Evolutionary conservation across 2,329 filamentous ascomycete species (phyloP).

Genomic region (Rutstroemia sp.): DNA sequence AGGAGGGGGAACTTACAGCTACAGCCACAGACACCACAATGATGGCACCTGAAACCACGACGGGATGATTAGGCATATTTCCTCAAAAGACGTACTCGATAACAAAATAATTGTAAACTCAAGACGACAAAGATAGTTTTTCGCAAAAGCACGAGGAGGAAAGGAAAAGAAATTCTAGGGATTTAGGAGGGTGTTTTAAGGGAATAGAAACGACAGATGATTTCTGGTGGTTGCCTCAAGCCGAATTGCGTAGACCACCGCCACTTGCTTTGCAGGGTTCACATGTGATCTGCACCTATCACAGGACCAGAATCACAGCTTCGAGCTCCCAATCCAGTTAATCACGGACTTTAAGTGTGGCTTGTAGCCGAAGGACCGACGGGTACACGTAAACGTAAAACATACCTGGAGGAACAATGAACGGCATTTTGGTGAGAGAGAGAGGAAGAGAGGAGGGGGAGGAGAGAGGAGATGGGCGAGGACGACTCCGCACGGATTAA

Average conservation of each 20-base stretch:
- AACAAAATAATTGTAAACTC: background rate
- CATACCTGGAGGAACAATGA: conserved; percentile 9
- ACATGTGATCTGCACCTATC: conserved; percentile 1
- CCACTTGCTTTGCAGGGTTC: conserved; percentile 11
- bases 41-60: conserved; percentile 27
- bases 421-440: background rate
- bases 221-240: background rate
- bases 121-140: background rate
- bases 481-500: background rate
- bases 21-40: conserved; percentile 28
- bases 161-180: background rate
- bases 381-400: background rate
- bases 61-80: conserved; percentile 28
- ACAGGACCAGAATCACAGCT: background rate
- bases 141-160: background rate
- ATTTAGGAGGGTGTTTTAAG: background rate
- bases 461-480: background rate
- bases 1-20: conserved; percentile 22
- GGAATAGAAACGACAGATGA: background rate
- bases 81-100: background rate
- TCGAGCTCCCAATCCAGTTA: background rate
- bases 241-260: conserved; percentile 5
- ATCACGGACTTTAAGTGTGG: conserved; percentile 6
- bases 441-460: background rate
- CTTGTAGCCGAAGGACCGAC: background rate